Evolutionary conservation across 495 filamentous ascomycete genomes (phyloP).

Genomic region (Acidiella bohemica): DNA sequence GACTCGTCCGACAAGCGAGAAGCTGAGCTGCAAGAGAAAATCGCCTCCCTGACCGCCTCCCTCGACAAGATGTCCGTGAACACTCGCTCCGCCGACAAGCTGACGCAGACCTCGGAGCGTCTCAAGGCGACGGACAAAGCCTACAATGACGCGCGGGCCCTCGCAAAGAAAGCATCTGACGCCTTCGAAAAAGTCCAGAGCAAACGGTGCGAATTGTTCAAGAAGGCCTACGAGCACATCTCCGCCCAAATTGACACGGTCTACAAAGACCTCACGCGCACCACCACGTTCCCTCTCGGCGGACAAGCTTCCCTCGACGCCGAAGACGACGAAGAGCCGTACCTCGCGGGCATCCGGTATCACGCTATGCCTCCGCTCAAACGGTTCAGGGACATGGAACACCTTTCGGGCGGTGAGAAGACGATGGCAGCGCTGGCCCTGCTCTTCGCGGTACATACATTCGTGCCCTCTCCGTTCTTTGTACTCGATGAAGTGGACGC

Average conservation of each 20-base stretch:
- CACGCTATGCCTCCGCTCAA: constrained; percentile 98
- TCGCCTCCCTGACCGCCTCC: constrained; percentile 56
- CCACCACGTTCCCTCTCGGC: constrained; percentile 70
- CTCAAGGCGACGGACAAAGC: constrained; percentile 77
- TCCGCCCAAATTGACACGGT: constrained; percentile 84
- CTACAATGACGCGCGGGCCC: constrained; percentile 66
- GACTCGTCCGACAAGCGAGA: constrained; percentile 24
- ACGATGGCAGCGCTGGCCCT: constrained; percentile 95
- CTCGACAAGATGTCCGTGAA: constrained; percentile 92
- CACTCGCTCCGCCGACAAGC: constrained; percentile 85
- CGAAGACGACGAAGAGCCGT: constrained; percentile 77
- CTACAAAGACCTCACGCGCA: constrained; percentile 87
- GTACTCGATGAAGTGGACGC: constrained; percentile 98
- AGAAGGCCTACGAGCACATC: constrained; percentile 88
- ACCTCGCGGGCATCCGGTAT: constrained; percentile 89
- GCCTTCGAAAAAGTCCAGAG: constrained; percentile 70
- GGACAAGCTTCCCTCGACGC: constrained; percentile 93
- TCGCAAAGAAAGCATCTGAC: constrained; percentile 61
- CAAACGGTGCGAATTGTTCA: constrained; percentile 79
- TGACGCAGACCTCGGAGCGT: constrained; percentile 70
- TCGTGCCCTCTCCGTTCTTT: constrained; percentile 91
- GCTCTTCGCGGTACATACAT: constrained; percentile 89
- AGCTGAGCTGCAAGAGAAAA: constrained; percentile 51
- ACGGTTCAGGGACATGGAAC: constrained; percentile 98
- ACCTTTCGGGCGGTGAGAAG: constrained; percentile 93